A percentile compares a stretch with the other conserved stretches of the same genome.
Conservation (phyloP, 805 yeast species). For the Metschnikowia chrysomelidarum region DNA sequence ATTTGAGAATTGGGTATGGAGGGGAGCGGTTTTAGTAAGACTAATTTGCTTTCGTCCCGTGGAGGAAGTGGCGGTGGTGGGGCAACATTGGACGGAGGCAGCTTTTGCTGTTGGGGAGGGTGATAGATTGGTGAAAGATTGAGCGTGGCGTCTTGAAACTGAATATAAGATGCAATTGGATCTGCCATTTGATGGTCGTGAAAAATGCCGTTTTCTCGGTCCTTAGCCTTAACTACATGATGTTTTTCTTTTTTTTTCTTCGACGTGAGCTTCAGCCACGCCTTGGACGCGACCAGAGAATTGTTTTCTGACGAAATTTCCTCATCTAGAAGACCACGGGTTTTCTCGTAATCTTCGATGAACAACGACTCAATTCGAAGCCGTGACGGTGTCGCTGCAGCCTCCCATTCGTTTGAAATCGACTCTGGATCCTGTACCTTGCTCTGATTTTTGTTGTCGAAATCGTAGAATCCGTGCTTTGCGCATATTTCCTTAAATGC, state of each 20-base stretch:
- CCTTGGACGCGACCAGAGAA: constrained; percentile 22
- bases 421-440: not conserved
- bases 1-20: not conserved
- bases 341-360: constrained; percentile 28
- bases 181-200: constrained; percentile 30
- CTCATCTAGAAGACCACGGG: constrained; percentile 35
- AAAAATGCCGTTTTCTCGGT: constrained; percentile 32
- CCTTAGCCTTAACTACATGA: constrained; percentile 28
- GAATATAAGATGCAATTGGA: constrained; percentile 29
- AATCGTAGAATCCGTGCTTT: constrained; percentile 31
- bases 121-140: constrained; percentile 29
- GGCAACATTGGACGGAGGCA: not conserved
- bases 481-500: constrained; percentile 25
- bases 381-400: constrained; percentile 33
- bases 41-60: constrained; percentile 14
- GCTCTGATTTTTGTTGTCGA: constrained; percentile 14
- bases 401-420: constrained; percentile 41
- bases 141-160: constrained; percentile 25
- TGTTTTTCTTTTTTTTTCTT: constrained; percentile 20
- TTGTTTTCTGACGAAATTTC: constrained; percentile 33
- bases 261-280: constrained; percentile 28
- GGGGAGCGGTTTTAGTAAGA: not conserved
- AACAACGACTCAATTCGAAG: constrained; percentile 38
- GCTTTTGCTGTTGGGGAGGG: constrained; percentile 18
- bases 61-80: constrained; percentile 35